Evolutionary conservation across 2,329 filamentous ascomycete species (phyloP), one percentile per base, ranked within the genome.

Genomic region (Aspergillus ochraceoroseus): DNA sequence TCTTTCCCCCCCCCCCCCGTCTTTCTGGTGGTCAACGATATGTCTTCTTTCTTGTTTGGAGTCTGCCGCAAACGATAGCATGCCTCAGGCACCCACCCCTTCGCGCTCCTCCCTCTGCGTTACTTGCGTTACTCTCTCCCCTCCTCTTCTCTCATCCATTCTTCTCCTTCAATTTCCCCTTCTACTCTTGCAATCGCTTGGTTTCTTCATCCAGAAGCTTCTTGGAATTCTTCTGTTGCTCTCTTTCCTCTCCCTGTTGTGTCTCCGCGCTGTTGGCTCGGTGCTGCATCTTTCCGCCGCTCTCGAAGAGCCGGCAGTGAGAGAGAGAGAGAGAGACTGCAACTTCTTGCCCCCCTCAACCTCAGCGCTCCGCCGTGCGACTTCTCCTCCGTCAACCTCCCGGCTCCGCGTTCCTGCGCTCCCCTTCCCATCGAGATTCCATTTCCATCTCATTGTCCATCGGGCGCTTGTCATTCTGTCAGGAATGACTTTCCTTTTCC

Each of bases 401-500:
- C 40, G 56, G 54, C 51, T 53, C 50, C 55, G 50, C 48, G 41
- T 44, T 37, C 41, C 38, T 28, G 46, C 45, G 30, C 39, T 36
- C 41, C 38, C 44, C 48, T 49, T 39, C 44, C 37, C 43, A 51
- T 56, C 44, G 41, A 43, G 41, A 30, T 41, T 43, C 45, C 26
- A 32, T 18, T 43, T 46, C 17, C 40, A 45, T 55, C 51, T 49
- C 46, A 48, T 54, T 53, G 48, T 37, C 43, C 28, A 44, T 35
- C 27, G 43, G 55, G 54, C 56, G 54, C 48, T 54, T 42, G 49
- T 40, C 38, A 50, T 49, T 47, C 45, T 49, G 52, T 55, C 59
- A 63, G 65, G 63, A 63, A 68, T 68, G 65, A 65, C 59, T 60
- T 49, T 59, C 54, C 49, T 46, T 58, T 57, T 56, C 50, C 46